These are phyloP conservation scores for Hymenoscyphus infarciens DNA, from an alignment of 2,329 filamentous ascomycete species.

Conservation along the genomic window DNA sequence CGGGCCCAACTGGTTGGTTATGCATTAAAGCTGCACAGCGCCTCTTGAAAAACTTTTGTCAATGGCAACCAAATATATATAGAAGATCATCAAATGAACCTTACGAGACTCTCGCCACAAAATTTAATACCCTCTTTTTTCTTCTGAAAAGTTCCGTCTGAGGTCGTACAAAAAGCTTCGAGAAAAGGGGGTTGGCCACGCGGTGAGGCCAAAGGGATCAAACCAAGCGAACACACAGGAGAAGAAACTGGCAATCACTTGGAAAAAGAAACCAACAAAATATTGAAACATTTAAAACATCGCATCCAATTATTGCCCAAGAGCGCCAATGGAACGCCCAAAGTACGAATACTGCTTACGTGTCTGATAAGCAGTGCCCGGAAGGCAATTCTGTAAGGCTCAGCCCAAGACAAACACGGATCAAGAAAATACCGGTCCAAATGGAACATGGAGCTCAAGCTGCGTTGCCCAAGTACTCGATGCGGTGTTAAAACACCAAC, in stretches of 20 bases:
- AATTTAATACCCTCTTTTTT: neutral
- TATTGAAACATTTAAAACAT: neutral
- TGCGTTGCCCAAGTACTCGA: neutral
- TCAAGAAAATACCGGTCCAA: neutral
- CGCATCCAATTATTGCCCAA: neutral
- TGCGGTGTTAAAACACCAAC: neutral
- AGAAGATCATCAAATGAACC: neutral
- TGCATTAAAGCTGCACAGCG: neutral
- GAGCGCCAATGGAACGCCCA: neutral
- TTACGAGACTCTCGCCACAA: neutral
- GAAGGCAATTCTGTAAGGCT: neutral
- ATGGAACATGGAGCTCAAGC: neutral
- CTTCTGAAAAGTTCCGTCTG: neutral
- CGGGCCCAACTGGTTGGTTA: neutral
- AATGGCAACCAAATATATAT: neutral
- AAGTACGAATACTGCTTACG: neutral
- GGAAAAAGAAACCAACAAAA: neutral
- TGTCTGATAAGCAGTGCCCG: neutral
- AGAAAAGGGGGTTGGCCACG: neutral
- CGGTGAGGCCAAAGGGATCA: neutral
- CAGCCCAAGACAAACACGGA: neutral
- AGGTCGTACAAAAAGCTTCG: neutral
- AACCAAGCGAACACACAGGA: neutral
- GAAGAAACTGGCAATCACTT: neutral
- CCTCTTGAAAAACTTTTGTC: neutral